Percentiles rank a stretch among this genome's conserved stretches.
Evolutionary conservation across 129 eudicot genomes (phyloP).

Genomic region (Deinandra increscens): DNA sequence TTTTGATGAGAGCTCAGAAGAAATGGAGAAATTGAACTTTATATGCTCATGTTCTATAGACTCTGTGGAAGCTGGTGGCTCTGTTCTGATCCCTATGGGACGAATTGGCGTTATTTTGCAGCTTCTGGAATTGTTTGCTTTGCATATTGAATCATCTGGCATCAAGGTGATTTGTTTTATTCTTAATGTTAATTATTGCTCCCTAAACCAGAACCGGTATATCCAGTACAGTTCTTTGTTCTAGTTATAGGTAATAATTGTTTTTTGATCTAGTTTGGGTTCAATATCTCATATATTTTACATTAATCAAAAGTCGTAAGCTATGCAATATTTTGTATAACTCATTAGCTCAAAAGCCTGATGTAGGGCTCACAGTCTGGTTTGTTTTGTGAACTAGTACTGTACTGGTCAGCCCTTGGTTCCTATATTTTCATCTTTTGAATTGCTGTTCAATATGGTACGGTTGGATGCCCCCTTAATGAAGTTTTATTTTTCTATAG

Average conservation of each 20-base stretch:
- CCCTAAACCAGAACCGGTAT: neutral
- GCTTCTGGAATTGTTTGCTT: constrained; percentile 65
- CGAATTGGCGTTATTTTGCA: constrained; percentile 67
- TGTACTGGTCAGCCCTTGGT: no score
- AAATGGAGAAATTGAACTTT: constrained; percentile 67
- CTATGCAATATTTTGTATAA: neutral
- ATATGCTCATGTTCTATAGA: constrained; percentile 59
- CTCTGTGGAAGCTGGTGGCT: constrained; percentile 72
- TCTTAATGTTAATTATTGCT: neutral
- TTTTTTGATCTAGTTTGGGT: neutral
- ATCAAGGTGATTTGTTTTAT: constrained; percentile 45
- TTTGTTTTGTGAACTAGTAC: no score
- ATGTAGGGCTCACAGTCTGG: neutral
- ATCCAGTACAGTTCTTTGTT: neutral
- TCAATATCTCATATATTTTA: neutral
- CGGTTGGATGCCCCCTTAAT: neutral
- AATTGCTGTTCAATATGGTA: neutral
- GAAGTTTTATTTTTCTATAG: neutral
- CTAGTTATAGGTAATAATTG: neutral
- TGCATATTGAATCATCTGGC: constrained; percentile 46
- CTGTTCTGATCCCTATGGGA: constrained; percentile 79
- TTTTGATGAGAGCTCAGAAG: constrained; percentile 56
- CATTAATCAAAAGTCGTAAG: neutral
- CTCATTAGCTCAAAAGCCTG: neutral
- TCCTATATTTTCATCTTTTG: no score